Percentiles rank a stretch among this genome's conserved stretches.
phyloP scores from a whole-genome alignment of 2,329 filamentous ascomycete genomes.

The Trichoderma polysporum region DNA sequence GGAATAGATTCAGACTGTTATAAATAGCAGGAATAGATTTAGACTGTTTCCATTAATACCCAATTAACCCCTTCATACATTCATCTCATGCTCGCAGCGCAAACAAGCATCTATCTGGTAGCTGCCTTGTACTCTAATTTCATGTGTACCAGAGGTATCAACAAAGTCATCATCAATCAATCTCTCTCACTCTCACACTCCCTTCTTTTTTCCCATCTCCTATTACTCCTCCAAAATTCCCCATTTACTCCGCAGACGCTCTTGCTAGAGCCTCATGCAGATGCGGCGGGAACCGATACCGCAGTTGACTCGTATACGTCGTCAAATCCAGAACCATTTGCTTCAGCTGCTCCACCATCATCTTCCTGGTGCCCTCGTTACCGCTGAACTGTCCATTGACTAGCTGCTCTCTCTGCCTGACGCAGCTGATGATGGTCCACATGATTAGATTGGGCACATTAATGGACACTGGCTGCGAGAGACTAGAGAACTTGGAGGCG shows the following conservation, averaged over 20 bases:
- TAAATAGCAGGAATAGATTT: neutral
- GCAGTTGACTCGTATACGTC: conserved; percentile 88
- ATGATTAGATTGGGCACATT: conserved; percentile 89
- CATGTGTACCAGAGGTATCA: conserved; percentile 13
- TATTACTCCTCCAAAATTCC: neutral
- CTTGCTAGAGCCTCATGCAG: conserved; percentile 86
- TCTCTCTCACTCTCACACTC: neutral
- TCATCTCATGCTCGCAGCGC: neutral
- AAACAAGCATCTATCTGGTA: neutral
- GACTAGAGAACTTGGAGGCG: conserved; percentile 75
- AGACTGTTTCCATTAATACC: neutral
- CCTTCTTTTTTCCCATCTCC: neutral
- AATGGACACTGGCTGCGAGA: conserved; percentile 78
- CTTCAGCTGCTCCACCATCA: conserved; percentile 69
- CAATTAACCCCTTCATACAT: neutral
- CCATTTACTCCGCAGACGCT: conserved; percentile 68
- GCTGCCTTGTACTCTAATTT: neutral
- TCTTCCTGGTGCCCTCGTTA: conserved; percentile 62
- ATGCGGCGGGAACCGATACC: conserved; percentile 83
- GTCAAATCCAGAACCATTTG: conserved; percentile 86
- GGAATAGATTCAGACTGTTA: neutral
- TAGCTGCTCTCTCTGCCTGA: conserved; percentile 71
- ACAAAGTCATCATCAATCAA: conserved; percentile 1
- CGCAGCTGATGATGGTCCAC: conserved; percentile 89
- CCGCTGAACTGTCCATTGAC: conserved; percentile 71